Base-by-base conservation (phyloP, 139 green algal species). In the Coelastrella sp. region DNA sequence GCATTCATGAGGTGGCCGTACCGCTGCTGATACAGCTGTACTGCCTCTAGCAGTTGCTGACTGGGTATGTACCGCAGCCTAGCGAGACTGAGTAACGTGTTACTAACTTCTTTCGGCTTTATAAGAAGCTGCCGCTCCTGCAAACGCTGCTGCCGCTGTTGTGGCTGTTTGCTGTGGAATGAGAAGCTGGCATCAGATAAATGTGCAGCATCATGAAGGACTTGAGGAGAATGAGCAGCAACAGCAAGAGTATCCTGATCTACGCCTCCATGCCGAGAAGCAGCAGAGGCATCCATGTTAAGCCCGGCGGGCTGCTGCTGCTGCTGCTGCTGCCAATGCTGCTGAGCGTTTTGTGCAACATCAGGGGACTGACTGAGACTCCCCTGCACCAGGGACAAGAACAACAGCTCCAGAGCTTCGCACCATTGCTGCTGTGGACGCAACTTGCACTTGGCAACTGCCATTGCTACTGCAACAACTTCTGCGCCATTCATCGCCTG, bases 11-110 rank as follows among this genome's bases (percentile, higher is more conserved):
- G 13, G 13, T 80, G 45, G 15, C 50, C 1, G 3, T 66, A 51
- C 72, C 66, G 72, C 72, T 80, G 48, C 48, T 50, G 0, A n/a
- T 66, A 80, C 48, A 35, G 72, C 45, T 67, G 45, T 34, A 80
- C 45, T 15, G 45, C 45, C 32, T 43, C 19, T 48, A 80, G 48
- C 45, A 80, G 48, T 0, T 35, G 25, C 1, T 13, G 30, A 35
- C 45, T 66, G 21, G 72, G 72, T 17, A 80, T 25, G 34, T 80
- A 40, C 72, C 48, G 45, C 72, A 80, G 11, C 7, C 30, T 62
- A 32, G 72, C 72, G 27, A 80, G 1, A 5, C 45, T 66, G 30
- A 80, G 17, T 0, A 66, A 25, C 2, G 48, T 80, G 30, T 80
- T 64, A 48, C 72, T 59, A 0, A 80, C 72, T 48, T 80, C 72